phyloP scores from a whole-genome alignment of 805 yeast species.

The Saccharomycopsis sp. region DNA sequence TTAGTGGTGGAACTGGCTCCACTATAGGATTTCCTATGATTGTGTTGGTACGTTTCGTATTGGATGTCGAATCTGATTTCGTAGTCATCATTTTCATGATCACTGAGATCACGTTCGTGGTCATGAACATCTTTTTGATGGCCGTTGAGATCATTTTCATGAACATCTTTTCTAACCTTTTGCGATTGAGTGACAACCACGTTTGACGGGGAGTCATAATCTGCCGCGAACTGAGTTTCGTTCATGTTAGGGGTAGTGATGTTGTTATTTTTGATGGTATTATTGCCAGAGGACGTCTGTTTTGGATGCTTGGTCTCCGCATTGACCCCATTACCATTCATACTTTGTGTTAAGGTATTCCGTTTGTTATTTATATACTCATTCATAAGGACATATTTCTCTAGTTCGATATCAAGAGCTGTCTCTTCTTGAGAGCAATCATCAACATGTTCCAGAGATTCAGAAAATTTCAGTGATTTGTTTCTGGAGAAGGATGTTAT shows the following conservation, averaged over 20 bases:
- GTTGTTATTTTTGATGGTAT: neutral
- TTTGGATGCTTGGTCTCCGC: neutral
- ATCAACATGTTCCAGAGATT: neutral
- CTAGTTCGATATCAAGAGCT: conserved; percentile 4
- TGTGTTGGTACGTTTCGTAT: neutral
- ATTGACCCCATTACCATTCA: neutral
- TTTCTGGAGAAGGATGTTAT: neutral
- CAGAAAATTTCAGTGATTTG: neutral
- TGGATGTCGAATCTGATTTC: neutral
- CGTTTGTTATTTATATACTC: conserved; percentile 5
- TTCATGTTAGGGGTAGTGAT: neutral
- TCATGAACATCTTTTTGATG: neutral
- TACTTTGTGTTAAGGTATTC: neutral
- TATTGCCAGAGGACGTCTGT: neutral
- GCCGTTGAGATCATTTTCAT: neutral
- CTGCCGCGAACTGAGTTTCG: neutral
- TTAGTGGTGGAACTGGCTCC: neutral
- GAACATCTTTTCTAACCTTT: neutral
- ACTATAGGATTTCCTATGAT: neutral
- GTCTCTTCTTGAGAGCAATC: neutral
- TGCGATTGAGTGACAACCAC: neutral
- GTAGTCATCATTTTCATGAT: neutral
- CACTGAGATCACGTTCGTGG: neutral
- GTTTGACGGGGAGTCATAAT: conserved; percentile 5
- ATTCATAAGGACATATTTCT: conserved; percentile 5